Evolutionary conservation across 148 eudicot genomes (phyloP), one percentile per base, ranked within the genome.

Genomic region (Rhododendron vialii): DNA sequence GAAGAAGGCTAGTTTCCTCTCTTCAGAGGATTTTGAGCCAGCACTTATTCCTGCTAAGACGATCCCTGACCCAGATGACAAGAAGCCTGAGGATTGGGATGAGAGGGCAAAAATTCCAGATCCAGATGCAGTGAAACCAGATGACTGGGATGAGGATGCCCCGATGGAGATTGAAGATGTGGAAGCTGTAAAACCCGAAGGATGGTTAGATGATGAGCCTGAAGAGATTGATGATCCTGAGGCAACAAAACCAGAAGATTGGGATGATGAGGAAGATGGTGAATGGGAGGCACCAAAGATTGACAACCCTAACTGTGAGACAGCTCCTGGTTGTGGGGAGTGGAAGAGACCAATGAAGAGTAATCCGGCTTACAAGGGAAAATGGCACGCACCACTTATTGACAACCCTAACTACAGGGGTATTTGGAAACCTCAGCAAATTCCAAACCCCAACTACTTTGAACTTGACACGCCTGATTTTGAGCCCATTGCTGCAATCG

Each of bases 191-290:
- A 97, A 97, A 90, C 99, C 99, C 30, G 98, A 97, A 86, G 99
- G 98, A 71, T 97, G 99, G 99, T 89, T 97, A 86, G 99, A 95
- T 89, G 98, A 97, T 80, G 99, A 97, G 85, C 95, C 96, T 43
- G 98, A 97, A 87, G 98, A 94, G 80, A 84, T 94, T 86, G 98
- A 97, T 84, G 99, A 97, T 86, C 99, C 99, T 1, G 98, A 95
- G 82, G 96, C 98, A 80, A 86, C 94, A 73, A 95, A 95, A 84
- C 98, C 96, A 5, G 99, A 97, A 88, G 99, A 97, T 88, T 97
- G 99, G 98, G 98, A 95, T 84, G 99, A 97, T 50, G 98, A 97
- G 83, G 98, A 95, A 88, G 99, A 97, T 91, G 99, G 99, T 86
- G 95, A 93, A 87, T 97, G 98, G 96, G 99, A 97, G 89, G 98